Evolutionary conservation across 805 yeast species (phyloP), one percentile per base, ranked within the genome.

Genomic region (Candida caryicola): DNA sequence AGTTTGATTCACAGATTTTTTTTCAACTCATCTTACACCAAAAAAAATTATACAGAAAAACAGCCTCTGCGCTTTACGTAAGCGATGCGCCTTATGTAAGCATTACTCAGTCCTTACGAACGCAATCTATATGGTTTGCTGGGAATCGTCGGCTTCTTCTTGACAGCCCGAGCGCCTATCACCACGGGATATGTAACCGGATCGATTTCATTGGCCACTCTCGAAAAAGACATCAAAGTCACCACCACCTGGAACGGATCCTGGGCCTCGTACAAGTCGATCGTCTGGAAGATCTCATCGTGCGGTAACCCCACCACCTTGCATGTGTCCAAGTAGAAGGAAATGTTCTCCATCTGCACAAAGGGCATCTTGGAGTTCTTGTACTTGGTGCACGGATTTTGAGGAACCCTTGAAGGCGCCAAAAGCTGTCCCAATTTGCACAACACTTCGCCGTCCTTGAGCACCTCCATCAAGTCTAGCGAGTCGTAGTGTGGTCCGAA

Each of bases 171-270:
- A 60, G 66, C 81, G 54, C 62, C 75, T 13, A 68, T 61, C 1
- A 59, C 46, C 1, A 41, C 45, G 4, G 66, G 54, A 30, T 62
- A 62, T 2, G 33, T 47, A 1, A 23, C 34, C 2, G 59, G 43
- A 30, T 57, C 55, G 7, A 52, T 63, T 39, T 67, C 69, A 51
- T 83, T 73, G 2, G 86, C 83, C 39, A 77, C 69, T 41, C 95
- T 67, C 1, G 93, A 83, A 31, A 87, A 67, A 2, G 95, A 78
- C 51, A 83, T 81, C 29, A 87, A 64, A 1, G 90, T 75, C 49
- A 84, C 79, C n/a, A 82, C 61, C 1, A 87, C 87, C 47, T 83
- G 86, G 34, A 86, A 83, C 1, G 91, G 88, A 55, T 87, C 95
- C 47, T 77, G 73, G 19, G 64, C 60, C 54, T 87, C 95, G 47